Conservation (phyloP, 2,329 filamentous ascomycete species). For the Hypoxylon sp. region DNA sequence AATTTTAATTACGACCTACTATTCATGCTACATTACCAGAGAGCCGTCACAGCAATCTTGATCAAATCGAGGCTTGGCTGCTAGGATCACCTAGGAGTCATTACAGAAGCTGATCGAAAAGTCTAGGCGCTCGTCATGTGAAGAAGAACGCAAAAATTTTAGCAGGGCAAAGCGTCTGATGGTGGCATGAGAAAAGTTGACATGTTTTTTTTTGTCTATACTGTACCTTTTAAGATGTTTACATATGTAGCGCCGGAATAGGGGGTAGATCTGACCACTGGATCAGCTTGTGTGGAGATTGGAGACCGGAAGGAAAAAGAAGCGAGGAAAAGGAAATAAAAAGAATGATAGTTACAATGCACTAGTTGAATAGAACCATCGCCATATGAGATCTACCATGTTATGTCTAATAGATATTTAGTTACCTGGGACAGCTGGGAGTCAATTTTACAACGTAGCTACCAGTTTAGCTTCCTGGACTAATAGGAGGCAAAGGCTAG, state of each 20-base stretch:
- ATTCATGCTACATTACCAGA: conserved; percentile 21
- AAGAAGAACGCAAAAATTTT: too few species aligned
- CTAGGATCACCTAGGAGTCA: neutral
- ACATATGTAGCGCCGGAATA: too few species aligned
- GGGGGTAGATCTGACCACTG: conserved; percentile 16
- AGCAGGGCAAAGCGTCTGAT: conserved; percentile 4
- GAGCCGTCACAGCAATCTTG: conserved; percentile 13
- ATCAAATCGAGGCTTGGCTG: conserved; percentile 6
- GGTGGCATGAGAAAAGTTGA: conserved; percentile 7
- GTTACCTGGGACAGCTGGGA: neutral
- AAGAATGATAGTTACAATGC: conserved; percentile 3
- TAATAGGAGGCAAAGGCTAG: too few species aligned
- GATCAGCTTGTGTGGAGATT: conserved; percentile 9
- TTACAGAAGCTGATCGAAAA: too few species aligned
- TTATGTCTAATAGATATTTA: conserved; percentile 13
- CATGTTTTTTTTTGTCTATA: too few species aligned
- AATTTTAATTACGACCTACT: conserved; percentile 36
- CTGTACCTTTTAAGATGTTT: too few species aligned
- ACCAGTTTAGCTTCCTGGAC: too few species aligned
- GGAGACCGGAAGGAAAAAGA: neutral
- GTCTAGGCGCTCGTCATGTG: too few species aligned
- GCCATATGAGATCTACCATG: conserved; percentile 8
- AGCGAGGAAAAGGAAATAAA: conserved; percentile 8
- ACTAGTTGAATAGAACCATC: conserved; percentile 2
- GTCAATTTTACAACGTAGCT: neutral